Evolutionary conservation across 768 basidiomycete species (phyloP).

Genomic region (Nidula microcarpa): DNA sequence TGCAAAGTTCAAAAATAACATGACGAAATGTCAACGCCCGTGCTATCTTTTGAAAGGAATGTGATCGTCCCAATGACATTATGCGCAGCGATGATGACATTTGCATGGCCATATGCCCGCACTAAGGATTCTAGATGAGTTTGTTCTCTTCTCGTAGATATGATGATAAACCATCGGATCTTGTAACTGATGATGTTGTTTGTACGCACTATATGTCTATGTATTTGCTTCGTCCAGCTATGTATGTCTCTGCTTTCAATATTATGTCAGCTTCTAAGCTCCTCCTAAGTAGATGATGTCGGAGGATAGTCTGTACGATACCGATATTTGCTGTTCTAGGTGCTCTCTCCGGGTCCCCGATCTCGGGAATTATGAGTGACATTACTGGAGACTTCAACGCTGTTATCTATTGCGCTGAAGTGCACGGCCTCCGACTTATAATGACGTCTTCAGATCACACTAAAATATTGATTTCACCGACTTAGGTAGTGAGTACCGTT

Average conservation of each 20-base stretch:
- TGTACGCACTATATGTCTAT: not conserved
- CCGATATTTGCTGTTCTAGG: constrained; percentile 51
- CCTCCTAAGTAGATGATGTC: constrained; percentile 46
- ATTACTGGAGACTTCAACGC: constrained; percentile 39
- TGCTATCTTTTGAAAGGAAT: constrained; percentile 21
- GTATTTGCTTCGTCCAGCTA: constrained; percentile 2
- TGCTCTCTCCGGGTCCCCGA: constrained; percentile 56
- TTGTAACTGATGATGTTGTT: not conserved
- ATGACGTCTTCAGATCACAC: not conserved
- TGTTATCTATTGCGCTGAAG: constrained; percentile 51
- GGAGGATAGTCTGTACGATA: constrained; percentile 55
- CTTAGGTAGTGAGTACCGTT: constrained; percentile 16
- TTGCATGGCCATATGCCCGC: constrained; percentile 55
- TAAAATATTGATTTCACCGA: not conserved
- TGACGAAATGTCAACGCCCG: too few relatives aligned
- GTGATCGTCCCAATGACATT: constrained; percentile 51
- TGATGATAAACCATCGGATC: not conserved
- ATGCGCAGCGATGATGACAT: constrained; percentile 49
- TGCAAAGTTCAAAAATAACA: too few relatives aligned
- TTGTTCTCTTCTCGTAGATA: constrained; percentile 58
- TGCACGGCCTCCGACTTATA: not conserved
- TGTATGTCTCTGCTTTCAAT: constrained; percentile 45
- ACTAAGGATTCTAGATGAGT: constrained; percentile 35
- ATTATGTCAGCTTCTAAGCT: constrained; percentile 41
- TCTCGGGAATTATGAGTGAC: constrained; percentile 54